Base-by-base conservation (phyloP, 768 basidiomycete species). In the Coprinopsis marcescibilis region DNA sequence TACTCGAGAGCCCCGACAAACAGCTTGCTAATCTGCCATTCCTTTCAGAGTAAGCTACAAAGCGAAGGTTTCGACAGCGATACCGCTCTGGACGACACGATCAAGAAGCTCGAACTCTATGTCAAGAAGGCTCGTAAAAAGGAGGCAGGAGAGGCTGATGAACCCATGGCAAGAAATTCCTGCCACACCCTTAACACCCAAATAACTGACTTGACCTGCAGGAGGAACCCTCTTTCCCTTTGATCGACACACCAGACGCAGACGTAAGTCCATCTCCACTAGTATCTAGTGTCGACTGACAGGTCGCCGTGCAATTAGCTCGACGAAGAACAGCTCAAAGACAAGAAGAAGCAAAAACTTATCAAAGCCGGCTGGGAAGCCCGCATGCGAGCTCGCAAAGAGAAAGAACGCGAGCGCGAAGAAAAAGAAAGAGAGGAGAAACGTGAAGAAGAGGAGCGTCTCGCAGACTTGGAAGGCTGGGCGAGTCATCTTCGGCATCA, bases 301-400 rank as follows among this genome's bases (percentile, higher is more conserved):
- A 23, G 25, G 23, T 5, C 24, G 12, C 8, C 34, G 12, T 19
- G 17, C 10, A 10, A 5, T 14, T 49, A 90, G 85, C 74, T 92
- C 6, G 89, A 90, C 55, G 94, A 98, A 58, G 93, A 95, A 32
- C 76, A 82, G 20, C 61, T 97, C 27, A 97, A 89, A 61, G 96
- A 99, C 65, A 99, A 98, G 70, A 83, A 83, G 58, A 89, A 85
- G 57, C 96, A 99, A 61, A 86, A 82, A 54, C 73, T 98, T 25
- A 69, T 94, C 69, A 98, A 96, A 63, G 91, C 93, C 0, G 90
- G 89, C 1, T 93, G 85, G 62, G 95, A 98, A 48, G 91, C 94
- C 0, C 83, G 96, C 17, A 78, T 81, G 26, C 82, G 90, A 1
- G 80, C 81, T 0, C 78, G 86, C 55, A 81, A 81, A 23, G 95